A percentile compares a stretch with the other conserved stretches of the same genome.
phyloP scores from a whole-genome alignment of 1,139 yeast species.

The Nakaseomyces delphensis region DNA sequence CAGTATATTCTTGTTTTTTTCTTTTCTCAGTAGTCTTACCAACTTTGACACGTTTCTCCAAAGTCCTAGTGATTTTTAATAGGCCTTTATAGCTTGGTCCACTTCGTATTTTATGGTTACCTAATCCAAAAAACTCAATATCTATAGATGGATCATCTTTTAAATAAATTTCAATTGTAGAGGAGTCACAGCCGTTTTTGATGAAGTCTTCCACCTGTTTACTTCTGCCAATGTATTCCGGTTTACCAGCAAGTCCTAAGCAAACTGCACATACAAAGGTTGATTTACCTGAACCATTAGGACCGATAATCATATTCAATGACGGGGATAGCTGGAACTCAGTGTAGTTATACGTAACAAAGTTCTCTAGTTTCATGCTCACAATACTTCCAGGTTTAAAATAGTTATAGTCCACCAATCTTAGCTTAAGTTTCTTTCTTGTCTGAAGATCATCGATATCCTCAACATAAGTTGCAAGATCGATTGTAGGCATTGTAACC shows the following conservation, averaged over 20 bases:
- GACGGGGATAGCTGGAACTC: slow-evolving; percentile 77
- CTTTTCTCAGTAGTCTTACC: slow-evolving; percentile 2
- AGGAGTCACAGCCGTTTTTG: slow-evolving; percentile 55
- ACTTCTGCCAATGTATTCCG: slow-evolving; percentile 74
- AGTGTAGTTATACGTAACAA: slow-evolving; percentile 73
- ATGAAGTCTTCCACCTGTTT: slow-evolving; percentile 60
- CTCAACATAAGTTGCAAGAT: slow-evolving; percentile 3
- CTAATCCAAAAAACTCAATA: slow-evolving; percentile 22
- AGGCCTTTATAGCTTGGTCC: neutral
- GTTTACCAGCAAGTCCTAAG: slow-evolving; percentile 76
- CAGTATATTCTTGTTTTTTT: slow-evolving; percentile 47
- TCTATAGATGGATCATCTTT: slow-evolving; percentile 36
- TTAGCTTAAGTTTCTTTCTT: slow-evolving; percentile 17
- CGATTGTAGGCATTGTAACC: neutral
- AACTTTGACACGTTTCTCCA: slow-evolving; percentile 1
- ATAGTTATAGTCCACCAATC: slow-evolving; percentile 12
- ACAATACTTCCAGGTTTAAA: slow-evolving; percentile 55
- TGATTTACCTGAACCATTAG: slow-evolving; percentile 94
- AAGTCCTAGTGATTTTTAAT: slow-evolving; percentile 37
- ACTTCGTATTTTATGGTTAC: neutral
- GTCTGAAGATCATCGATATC: neutral
- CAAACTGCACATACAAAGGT: slow-evolving; percentile 92
- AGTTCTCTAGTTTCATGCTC: slow-evolving; percentile 58
- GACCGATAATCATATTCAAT: slow-evolving; percentile 89
- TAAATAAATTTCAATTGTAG: slow-evolving; percentile 57